phyloP scores from a whole-genome alignment of 2,329 filamentous ascomycete genomes.

The Cryphonectria carpinicola region DNA sequence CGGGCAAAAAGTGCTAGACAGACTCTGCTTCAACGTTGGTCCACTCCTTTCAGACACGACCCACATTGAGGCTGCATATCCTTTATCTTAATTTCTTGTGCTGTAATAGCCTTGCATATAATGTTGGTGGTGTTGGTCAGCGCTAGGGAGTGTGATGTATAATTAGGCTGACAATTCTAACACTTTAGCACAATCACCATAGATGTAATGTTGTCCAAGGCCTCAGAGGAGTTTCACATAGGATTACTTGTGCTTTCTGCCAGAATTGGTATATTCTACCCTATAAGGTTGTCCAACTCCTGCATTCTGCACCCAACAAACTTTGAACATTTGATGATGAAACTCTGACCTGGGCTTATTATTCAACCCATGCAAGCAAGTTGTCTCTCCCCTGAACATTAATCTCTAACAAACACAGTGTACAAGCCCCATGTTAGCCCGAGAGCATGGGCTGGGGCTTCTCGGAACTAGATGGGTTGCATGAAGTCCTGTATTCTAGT shows the following conservation, averaged over 20 bases:
- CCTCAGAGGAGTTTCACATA: no score
- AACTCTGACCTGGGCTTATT: background rate
- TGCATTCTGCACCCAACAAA: background rate
- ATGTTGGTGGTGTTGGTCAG: background rate
- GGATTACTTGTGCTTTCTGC: background rate
- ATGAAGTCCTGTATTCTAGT: background rate
- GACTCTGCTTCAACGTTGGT: no score
- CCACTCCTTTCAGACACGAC: no score
- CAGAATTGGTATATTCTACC: background rate
- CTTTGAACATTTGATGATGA: background rate
- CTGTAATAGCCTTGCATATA: no score
- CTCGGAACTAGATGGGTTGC: background rate
- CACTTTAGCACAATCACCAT: no score
- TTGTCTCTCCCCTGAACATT: no score
- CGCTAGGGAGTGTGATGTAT: no score
- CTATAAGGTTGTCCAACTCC: background rate
- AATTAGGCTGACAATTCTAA: background rate
- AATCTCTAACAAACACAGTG: background rate
- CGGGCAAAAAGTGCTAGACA: no score
- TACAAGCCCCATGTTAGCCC: background rate
- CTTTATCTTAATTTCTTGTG: no score
- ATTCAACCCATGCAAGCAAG: background rate
- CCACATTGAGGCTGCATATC: no score
- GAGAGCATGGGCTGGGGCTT: background rate
- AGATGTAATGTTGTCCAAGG: no score